These are phyloP conservation scores for Xylaria acuta DNA, from an alignment of 495 filamentous ascomycete species.

Conservation along the genomic window DNA sequence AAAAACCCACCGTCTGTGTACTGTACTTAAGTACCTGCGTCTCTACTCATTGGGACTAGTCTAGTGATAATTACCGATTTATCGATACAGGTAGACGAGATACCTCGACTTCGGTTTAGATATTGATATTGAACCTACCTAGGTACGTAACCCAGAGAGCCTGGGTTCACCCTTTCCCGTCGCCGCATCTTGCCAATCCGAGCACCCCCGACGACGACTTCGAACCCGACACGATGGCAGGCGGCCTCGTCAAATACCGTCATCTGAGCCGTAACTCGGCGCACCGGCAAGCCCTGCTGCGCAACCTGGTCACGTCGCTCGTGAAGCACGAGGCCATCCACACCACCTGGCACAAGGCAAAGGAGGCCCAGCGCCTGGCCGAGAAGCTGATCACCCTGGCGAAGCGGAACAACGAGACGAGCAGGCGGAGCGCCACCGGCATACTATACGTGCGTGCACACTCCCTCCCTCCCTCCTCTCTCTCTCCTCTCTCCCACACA, in stretches of 20 bases:
- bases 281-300: constrained; percentile 90
- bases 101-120: neutral
- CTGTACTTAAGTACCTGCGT: neutral
- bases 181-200: neutral
- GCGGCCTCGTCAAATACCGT: constrained; percentile 82
- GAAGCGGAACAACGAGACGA: constrained; percentile 86
- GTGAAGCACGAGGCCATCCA: constrained; percentile 90
- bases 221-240: constrained; percentile 68
- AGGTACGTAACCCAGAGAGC: neutral
- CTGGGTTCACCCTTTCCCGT: neutral
- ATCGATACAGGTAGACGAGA: neutral
- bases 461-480: neutral
- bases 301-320: constrained; percentile 95
- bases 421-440: constrained; percentile 66
- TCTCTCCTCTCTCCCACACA: too few relatives aligned
- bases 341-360: constrained; percentile 95
- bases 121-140: neutral
- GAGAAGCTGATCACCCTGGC: constrained; percentile 93
- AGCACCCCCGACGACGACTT: neutral
- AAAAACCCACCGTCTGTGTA: neutral
- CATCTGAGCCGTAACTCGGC: constrained; percentile 82
- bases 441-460: constrained; percentile 79
- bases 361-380: constrained; percentile 91
- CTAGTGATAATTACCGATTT: constrained; percentile 7
- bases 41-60: neutral